Evolutionary conservation across 2,329 filamentous ascomycete species (phyloP).

Genomic region (Cladosporium sp.): DNA sequence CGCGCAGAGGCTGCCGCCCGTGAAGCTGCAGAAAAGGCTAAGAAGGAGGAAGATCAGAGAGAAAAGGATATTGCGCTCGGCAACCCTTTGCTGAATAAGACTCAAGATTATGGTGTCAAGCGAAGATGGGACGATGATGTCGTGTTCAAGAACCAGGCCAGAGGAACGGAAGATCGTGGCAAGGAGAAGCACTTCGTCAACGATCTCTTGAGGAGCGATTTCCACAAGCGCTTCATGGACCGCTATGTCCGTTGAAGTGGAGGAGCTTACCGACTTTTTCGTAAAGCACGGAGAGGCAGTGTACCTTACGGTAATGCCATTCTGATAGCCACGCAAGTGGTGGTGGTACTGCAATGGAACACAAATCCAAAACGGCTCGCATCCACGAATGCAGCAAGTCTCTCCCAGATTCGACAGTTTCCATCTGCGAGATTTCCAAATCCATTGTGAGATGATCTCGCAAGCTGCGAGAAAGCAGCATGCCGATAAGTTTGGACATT

Average conservation of each 20-base stretch:
- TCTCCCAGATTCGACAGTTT: too few relatives aligned
- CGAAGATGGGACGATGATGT: slow-evolving; percentile 96
- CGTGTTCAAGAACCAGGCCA: slow-evolving; percentile 97
- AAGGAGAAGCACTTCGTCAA: slow-evolving; percentile 80
- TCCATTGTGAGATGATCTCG: too few relatives aligned
- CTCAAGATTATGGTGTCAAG: slow-evolving; percentile 78
- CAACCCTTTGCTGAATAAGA: slow-evolving; percentile 84
- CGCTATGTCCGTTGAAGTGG: slow-evolving; percentile 34
- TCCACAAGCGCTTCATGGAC: slow-evolving; percentile 94
- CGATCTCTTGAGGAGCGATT: slow-evolving; percentile 88
- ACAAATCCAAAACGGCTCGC: too few relatives aligned
- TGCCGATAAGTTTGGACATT: too few relatives aligned
- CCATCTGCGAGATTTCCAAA: too few relatives aligned
- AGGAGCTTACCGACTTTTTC: background rate
- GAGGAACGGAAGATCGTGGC: slow-evolving; percentile 86
- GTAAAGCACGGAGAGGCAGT: too few relatives aligned
- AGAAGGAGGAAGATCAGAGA: slow-evolving; percentile 73
- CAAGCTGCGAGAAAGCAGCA: too few relatives aligned
- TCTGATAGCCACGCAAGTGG: too few relatives aligned
- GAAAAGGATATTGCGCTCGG: slow-evolving; percentile 87
- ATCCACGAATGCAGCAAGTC: too few relatives aligned
- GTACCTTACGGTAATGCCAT: too few relatives aligned
- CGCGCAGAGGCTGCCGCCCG: slow-evolving; percentile 74
- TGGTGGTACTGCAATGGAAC: too few relatives aligned
- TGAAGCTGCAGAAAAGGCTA: slow-evolving; percentile 76